phyloP scores from a whole-genome alignment of 192 early-diverging fungal genomes.

The Rhizophagus sp. region DNA sequence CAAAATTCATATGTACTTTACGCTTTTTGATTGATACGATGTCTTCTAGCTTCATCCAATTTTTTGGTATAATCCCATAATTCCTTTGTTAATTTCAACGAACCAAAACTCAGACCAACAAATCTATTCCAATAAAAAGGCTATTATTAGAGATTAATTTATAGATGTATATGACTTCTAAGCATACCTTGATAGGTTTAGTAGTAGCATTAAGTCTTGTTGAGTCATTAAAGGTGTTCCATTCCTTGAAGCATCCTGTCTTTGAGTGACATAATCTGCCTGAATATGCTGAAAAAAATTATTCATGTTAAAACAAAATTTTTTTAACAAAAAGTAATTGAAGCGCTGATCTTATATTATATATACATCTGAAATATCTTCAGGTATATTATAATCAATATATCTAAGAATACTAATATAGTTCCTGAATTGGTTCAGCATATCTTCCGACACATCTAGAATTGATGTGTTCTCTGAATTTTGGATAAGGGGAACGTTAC shows the following conservation, averaged over 20 bases:
- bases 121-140: constrained; percentile 31
- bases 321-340: not conserved
- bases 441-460: constrained; percentile 47
- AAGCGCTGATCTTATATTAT: not conserved
- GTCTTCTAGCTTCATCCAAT: constrained; percentile 35
- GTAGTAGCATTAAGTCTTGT: constrained; percentile 42
- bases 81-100: constrained; percentile 35
- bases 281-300: constrained; percentile 38
- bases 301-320: not conserved
- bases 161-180: not conserved
- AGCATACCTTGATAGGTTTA: constrained; percentile 44
- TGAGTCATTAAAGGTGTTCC: constrained; percentile 34
- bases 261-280: constrained; percentile 40
- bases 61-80: constrained; percentile 39
- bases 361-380: constrained; percentile 58
- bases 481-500: constrained; percentile 51
- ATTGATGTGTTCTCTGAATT: constrained; percentile 23
- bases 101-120: constrained; percentile 44
- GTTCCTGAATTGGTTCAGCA: constrained; percentile 52
- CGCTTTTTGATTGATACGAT: not conserved
- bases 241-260: constrained; percentile 33
- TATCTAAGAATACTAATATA: constrained; percentile 57
- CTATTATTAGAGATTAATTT: not conserved
- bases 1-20: not conserved
- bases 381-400: constrained; percentile 59